Percentiles rank a stretch among this genome's conserved stretches.
phyloP scores from a whole-genome alignment of 2,329 filamentous ascomycete species.

The Colletotrichum endophyticum region DNA sequence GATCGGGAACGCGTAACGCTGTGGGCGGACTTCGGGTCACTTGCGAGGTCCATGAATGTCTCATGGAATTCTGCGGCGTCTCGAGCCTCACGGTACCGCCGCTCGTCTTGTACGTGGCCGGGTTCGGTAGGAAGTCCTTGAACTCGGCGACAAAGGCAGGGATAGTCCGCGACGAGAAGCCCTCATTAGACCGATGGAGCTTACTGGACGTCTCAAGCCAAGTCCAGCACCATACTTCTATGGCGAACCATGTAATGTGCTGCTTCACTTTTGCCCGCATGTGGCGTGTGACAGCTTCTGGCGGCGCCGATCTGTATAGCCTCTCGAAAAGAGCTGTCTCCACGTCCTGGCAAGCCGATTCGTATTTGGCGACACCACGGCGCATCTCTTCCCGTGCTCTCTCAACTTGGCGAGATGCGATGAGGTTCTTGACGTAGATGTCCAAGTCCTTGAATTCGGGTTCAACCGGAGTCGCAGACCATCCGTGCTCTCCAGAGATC shows the following conservation, averaged over 20 bases:
- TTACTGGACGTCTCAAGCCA: conserved; percentile 5
- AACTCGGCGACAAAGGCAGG: conserved; percentile 19
- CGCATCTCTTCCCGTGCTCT: conserved; percentile 7
- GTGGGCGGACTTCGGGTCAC: neutral
- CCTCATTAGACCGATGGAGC: neutral
- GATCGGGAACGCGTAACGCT: neutral
- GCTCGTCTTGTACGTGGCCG: conserved; percentile 10
- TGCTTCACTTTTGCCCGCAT: conserved; percentile 13
- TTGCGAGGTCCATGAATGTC: neutral
- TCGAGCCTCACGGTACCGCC: conserved; percentile 14
- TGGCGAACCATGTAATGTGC: conserved; percentile 13
- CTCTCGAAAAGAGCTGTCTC: conserved; percentile 8
- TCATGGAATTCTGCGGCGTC: neutral
- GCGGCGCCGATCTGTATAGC: conserved; percentile 11
- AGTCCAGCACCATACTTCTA: conserved; percentile 12
- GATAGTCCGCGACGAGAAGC: neutral
- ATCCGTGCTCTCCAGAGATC: conserved; percentile 46
- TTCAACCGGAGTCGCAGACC: conserved; percentile 52
- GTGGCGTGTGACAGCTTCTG: neutral
- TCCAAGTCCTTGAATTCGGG: conserved; percentile 64
- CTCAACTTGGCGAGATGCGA: conserved; percentile 24
- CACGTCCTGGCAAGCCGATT: neutral
- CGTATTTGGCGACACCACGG: neutral
- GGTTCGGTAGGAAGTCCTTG: conserved; percentile 8
- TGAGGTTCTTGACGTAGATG: conserved; percentile 43